These are phyloP conservation scores for Myriosclerotinia curreyana DNA, from an alignment of 2,329 filamentous ascomycete species.

Conservation along the genomic window DNA sequence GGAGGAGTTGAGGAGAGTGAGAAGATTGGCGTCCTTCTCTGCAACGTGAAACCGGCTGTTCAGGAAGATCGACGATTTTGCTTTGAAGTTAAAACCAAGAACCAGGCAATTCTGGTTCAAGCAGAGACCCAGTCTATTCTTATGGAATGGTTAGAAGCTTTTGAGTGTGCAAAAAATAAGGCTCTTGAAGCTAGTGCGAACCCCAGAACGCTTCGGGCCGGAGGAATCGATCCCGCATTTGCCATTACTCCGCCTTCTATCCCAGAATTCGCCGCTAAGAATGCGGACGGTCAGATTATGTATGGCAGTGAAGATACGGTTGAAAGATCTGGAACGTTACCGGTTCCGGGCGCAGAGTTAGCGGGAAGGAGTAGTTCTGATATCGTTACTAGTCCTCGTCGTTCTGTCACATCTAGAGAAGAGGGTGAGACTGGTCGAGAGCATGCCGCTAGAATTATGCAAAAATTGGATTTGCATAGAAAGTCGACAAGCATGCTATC, in stretches of 20 bases:
- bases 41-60: slow-evolving; percentile 85
- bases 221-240: slow-evolving; percentile 71
- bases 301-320: slow-evolving; percentile 49
- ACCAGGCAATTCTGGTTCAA: slow-evolving; percentile 82
- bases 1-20: slow-evolving; percentile 92
- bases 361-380: slow-evolving; percentile 70
- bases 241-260: slow-evolving; percentile 85
- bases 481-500: slow-evolving; percentile 54
- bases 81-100: slow-evolving; percentile 98
- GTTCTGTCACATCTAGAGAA: slow-evolving; percentile 58
- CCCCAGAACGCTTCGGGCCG: slow-evolving; percentile 41
- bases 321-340: slow-evolving; percentile 64
- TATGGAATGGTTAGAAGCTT: slow-evolving; percentile 91
- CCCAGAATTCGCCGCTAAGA: slow-evolving; percentile 85
- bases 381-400: slow-evolving; percentile 49
- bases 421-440: slow-evolving; percentile 75
- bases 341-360: slow-evolving; percentile 59
- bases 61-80: slow-evolving; percentile 94
- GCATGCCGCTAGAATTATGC: slow-evolving; percentile 84
- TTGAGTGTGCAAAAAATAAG: slow-evolving; percentile 90
- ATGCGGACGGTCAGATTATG: slow-evolving; percentile 59
- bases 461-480: slow-evolving; percentile 85
- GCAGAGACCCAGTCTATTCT: slow-evolving; percentile 89
- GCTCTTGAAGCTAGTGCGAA: slow-evolving; percentile 73
- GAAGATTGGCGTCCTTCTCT: slow-evolving; percentile 90